Percentiles rank a stretch among this genome's conserved stretches.
Conservation (phyloP, 2,329 filamentous ascomycete species). For the Diaporthe citri region DNA sequence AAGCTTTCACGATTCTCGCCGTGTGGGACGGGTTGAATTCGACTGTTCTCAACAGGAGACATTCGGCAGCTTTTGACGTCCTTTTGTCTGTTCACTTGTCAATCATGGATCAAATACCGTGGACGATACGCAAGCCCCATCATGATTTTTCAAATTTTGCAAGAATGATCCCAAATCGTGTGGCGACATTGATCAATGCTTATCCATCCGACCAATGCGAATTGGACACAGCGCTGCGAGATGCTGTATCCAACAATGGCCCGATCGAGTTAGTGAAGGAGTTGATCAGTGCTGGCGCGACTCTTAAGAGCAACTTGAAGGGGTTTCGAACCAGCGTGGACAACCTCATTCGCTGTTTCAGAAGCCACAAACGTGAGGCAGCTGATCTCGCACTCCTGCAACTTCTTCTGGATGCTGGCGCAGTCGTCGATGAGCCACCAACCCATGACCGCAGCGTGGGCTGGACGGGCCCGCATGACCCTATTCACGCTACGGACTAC, state of each 20-base stretch:
- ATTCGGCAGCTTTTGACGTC: not conserved
- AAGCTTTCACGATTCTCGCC: not conserved
- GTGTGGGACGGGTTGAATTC: not conserved
- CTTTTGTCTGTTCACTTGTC: not conserved
- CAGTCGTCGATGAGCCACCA: not conserved
- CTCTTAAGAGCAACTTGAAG: not conserved
- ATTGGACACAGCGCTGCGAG: not conserved
- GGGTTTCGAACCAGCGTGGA: not conserved
- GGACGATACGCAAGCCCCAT: too few relatives aligned
- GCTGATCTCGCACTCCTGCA: not conserved
- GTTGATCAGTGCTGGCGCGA: not conserved
- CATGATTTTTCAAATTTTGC: not conserved
- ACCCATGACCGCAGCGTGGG: rapidly evolving
- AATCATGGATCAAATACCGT: not conserved
- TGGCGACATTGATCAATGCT: not conserved
- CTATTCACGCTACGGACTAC: not conserved
- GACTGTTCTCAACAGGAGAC: not conserved
- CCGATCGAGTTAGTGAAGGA: not conserved
- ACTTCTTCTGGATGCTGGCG: not conserved
- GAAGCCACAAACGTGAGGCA: too few relatives aligned
- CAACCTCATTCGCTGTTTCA: not conserved
- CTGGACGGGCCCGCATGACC: not conserved
- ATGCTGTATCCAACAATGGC: not conserved
- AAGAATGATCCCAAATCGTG: not conserved
- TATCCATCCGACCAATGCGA: too few relatives aligned